Percentiles rank a stretch among this genome's conserved stretches.
Conservation (phyloP, 2,329 filamentous ascomycete genomes). For the Acephala macrosclerotiorum region DNA sequence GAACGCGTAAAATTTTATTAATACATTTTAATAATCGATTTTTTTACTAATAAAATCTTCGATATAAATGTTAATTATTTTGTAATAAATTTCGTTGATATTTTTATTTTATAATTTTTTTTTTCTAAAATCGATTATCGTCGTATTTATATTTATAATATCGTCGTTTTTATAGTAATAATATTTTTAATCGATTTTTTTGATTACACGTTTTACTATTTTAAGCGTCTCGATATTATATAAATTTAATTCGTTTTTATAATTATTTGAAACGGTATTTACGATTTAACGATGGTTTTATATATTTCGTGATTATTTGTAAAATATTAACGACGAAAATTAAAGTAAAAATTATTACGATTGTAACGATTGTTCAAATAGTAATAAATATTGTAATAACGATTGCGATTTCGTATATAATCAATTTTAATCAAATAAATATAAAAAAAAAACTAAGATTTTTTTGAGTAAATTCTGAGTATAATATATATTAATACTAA, state of each 20-base stretch:
- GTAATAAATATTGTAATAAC: slow-evolving; percentile 31
- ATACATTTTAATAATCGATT: slow-evolving; percentile 58
- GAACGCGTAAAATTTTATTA: too few relatives aligned
- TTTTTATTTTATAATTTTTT: slow-evolving; percentile 71
- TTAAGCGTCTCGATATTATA: slow-evolving; percentile 13
- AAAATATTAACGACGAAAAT: background rate
- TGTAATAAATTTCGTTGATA: slow-evolving; percentile 64
- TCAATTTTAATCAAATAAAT: background rate
- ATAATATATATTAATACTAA: too few relatives aligned
- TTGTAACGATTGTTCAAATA: slow-evolving; percentile 32
- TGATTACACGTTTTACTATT: slow-evolving; percentile 45
- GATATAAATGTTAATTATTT: slow-evolving; percentile 69
- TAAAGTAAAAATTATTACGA: slow-evolving; percentile 19
- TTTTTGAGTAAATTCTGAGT: background rate
- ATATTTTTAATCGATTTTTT: slow-evolving; percentile 54
- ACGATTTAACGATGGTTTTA: slow-evolving; percentile 53
- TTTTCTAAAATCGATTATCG: slow-evolving; percentile 68
- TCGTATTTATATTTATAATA: slow-evolving; percentile 68
- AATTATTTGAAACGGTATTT: slow-evolving; percentile 50
- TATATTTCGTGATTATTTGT: slow-evolving; percentile 27
- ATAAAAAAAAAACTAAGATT: background rate
- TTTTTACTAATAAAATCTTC: slow-evolving; percentile 61
- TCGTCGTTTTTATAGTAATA: slow-evolving; percentile 54
- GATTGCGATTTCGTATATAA: slow-evolving; percentile 25
- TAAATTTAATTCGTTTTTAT: slow-evolving; percentile 46